These are phyloP conservation scores for Pholiota conissans DNA, from an alignment of 768 basidiomycete genomes.

Conservation along the genomic window DNA sequence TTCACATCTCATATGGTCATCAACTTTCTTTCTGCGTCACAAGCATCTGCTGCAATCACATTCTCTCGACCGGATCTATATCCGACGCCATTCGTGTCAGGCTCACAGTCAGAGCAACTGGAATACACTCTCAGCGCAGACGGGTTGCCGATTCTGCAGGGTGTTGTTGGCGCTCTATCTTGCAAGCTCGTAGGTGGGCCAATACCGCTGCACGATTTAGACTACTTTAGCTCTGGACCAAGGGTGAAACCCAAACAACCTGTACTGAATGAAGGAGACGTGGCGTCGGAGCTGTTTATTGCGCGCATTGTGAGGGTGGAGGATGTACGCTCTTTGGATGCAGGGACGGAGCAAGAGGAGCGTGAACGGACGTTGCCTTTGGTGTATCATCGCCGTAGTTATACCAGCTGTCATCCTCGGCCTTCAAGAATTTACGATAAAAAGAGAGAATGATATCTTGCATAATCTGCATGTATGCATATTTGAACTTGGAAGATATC, in stretches of 20 bases:
- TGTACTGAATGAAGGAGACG: slow-evolving; percentile 19
- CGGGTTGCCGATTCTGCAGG: slow-evolving; percentile 59
- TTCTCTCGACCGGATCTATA: slow-evolving; percentile 77
- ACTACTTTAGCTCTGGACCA: slow-evolving; percentile 29
- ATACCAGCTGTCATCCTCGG: slow-evolving; percentile 44
- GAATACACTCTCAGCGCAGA: slow-evolving; percentile 45
- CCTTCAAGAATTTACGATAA: neutral
- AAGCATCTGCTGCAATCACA: slow-evolving; percentile 57
- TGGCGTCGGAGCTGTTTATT: slow-evolving; percentile 74
- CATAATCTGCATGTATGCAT: no score
- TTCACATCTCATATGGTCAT: slow-evolving; percentile 62
- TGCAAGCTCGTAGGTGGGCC: slow-evolving; percentile 66
- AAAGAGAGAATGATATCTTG: neutral
- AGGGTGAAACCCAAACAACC: slow-evolving; percentile 10
- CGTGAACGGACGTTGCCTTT: slow-evolving; percentile 48
- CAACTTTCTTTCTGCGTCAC: slow-evolving; percentile 74
- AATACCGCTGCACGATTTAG: slow-evolving; percentile 60
- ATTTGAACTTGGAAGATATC: no score
- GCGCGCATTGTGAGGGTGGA: slow-evolving; percentile 72
- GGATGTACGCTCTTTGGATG: slow-evolving; percentile 16
- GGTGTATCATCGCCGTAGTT: slow-evolving; percentile 62
- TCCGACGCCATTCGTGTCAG: slow-evolving; percentile 52
- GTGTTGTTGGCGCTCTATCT: slow-evolving; percentile 67
- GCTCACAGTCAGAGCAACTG: slow-evolving; percentile 17
- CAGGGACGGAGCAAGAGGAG: slow-evolving; percentile 8